phyloP scores from a whole-genome alignment of 495 filamentous ascomycete genomes.

The Trypethelium eluteriae region DNA sequence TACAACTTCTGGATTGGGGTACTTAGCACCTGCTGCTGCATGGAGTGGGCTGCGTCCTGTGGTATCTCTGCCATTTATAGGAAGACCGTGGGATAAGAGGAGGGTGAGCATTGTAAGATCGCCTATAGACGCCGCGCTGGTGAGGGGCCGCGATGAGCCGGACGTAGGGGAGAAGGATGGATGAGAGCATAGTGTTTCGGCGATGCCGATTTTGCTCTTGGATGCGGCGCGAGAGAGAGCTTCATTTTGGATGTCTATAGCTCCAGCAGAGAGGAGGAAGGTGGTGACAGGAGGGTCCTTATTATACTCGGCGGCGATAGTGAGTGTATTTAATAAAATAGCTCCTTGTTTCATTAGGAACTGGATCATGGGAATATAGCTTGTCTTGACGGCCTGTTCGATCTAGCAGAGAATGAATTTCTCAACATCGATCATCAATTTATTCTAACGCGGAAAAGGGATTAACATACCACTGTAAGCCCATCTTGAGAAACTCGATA shows the following conservation, averaged over 20 bases:
- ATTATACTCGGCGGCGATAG: not conserved
- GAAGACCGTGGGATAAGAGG: not conserved
- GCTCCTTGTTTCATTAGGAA: not conserved
- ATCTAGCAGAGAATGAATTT: not conserved
- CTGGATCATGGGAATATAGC: not conserved
- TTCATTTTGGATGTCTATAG: not conserved
- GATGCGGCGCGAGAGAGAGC: not conserved
- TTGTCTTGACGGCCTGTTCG: not conserved
- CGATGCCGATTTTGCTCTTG: not conserved
- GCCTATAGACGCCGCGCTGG: not conserved
- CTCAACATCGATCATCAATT: not conserved
- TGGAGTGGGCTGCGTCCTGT: not conserved
- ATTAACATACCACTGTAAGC: not conserved
- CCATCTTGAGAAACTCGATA: not conserved
- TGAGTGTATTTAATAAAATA: not conserved
- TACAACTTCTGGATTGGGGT: not conserved
- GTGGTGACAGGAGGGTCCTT: not conserved
- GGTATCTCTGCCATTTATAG: not conserved
- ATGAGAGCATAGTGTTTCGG: not conserved
- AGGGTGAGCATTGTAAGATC: not conserved
- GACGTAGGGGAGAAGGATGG: not conserved
- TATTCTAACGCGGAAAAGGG: not conserved
- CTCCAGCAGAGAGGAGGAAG: not conserved
- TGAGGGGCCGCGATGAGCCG: not conserved
- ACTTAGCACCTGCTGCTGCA: not conserved